These are phyloP conservation scores for Fusarium zealandicum DNA, from an alignment of 2,329 filamentous ascomycete genomes.

Conservation along the genomic window DNA sequence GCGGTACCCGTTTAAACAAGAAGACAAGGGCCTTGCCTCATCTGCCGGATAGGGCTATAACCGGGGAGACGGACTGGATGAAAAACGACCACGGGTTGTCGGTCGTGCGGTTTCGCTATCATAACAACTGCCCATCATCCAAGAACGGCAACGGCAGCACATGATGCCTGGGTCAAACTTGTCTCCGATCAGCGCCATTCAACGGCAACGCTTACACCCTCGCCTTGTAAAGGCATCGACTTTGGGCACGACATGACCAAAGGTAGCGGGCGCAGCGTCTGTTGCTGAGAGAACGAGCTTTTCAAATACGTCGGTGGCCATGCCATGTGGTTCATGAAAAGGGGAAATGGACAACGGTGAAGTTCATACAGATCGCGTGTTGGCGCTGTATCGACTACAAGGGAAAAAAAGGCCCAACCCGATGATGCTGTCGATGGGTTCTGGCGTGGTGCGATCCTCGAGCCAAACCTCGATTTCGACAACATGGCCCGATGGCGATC, in stretches of 20 bases:
- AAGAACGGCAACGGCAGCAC: conserved; percentile 7
- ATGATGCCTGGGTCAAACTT: conserved; percentile 22
- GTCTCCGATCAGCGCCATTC: conserved; percentile 21
- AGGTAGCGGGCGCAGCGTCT: conserved; percentile 8
- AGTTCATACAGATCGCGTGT: conserved; percentile 25
- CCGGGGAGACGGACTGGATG: neutral
- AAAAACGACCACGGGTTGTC: neutral
- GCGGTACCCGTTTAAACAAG: neutral
- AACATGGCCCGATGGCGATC: conserved; percentile 41
- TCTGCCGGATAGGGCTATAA: neutral
- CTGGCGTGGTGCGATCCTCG: conserved; percentile 39
- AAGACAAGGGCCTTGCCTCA: neutral
- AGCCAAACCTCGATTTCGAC: conserved; percentile 44
- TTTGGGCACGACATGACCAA: conserved; percentile 24
- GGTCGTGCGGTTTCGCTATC: conserved; percentile 5
- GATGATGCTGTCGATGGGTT: conserved; percentile 30
- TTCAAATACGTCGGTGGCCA: conserved; percentile 25
- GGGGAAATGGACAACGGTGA: conserved; percentile 6
- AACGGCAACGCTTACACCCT: conserved; percentile 4
- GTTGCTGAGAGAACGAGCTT: conserved; percentile 13
- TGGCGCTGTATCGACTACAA: conserved; percentile 30
- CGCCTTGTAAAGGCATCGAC: conserved; percentile 4
- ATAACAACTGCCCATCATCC: conserved; percentile 9
- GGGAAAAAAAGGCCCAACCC: conserved; percentile 13
- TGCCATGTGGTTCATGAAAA: conserved; percentile 30